Percentiles rank a stretch among this genome's conserved stretches.
These are phyloP conservation scores for Halenospora varia DNA, from an alignment of 495 filamentous ascomycete genomes.

Conservation along the genomic window DNA sequence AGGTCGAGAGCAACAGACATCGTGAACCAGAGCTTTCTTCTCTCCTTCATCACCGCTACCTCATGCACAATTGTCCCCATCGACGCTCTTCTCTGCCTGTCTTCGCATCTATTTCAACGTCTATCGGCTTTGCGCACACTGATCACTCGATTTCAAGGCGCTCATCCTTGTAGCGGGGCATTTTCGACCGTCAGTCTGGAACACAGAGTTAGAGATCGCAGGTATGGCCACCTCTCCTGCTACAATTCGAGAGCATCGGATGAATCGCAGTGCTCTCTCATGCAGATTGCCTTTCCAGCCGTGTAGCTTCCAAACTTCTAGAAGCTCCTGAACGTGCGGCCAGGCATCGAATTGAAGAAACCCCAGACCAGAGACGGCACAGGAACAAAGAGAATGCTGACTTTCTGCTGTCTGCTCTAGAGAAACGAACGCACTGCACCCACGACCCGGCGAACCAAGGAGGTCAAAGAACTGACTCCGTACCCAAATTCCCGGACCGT, in stretches of 20 bases:
- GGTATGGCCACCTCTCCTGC: constrained; percentile 13
- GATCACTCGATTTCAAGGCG: constrained; percentile 8
- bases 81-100: background rate
- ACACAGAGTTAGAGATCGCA: constrained; percentile 12
- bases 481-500: background rate
- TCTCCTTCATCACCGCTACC: background rate
- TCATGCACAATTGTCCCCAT: background rate
- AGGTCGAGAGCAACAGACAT: constrained; percentile 12
- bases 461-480: background rate
- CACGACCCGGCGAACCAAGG: background rate
- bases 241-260: constrained; percentile 4
- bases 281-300: background rate
- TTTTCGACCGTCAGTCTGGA: constrained; percentile 7
- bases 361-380: background rate
- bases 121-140: background rate
- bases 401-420: background rate
- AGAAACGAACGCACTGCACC: background rate
- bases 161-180: constrained; percentile 24
- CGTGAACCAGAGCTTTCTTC: background rate
- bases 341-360: background rate
- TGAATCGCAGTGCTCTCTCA: background rate
- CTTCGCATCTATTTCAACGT: no score
- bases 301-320: background rate
- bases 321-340: background rate
- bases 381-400: constrained; percentile 1